Base-by-base conservation (phyloP, 768 basidiomycete genomes). In the Lactarius sp. region DNA sequence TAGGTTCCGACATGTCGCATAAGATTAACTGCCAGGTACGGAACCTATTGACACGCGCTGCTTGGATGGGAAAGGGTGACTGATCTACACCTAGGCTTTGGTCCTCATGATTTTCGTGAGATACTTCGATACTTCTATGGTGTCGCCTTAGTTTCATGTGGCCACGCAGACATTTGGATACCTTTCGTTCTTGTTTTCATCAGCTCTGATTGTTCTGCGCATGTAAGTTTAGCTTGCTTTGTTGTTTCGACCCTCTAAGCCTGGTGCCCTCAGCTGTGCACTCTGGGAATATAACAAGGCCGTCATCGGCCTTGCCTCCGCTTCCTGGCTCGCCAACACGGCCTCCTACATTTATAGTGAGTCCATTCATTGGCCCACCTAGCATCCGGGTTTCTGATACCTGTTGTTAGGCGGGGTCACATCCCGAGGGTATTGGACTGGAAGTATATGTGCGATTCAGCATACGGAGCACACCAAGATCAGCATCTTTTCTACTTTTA, bases 151-250 rank as follows among this genome's bases (percentile, higher is more conserved):
- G 33, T 10, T 47, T 47, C 44, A 44, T 12, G 20, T 9, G 14
- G 14, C 18, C n/a, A 12, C 20, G 16, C 6, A 61, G 60, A 20
- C 36, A n/a, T 61, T 61, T 55, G 52, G 33, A 6, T 61, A 61
- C 53, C n/a, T 49, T 20, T 18, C 36, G n/a, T 52, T 61, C 36
- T 3, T 56, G 9, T 61, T 20, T 27, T 53, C 60, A 10, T 61
- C 60, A 44, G 60, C 53, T n/a, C 34, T 61, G 20, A 56, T 56
- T 16, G 44, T 52, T 16, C 46, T 61, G 18, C 60, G 60, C 46
- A 46, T 56, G 60, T 61, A 33, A 34, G 56, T 6, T 12, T 49
- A 14, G 46, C 18, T 1, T 2, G 4, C 12, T 37, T 12, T 20
- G 1, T 37, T 9, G 7, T 22, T 37, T 9, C 34, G 3, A 3